Conservation (phyloP, 2,329 filamentous ascomycete genomes). For the Aquanectria penicillioides region DNA sequence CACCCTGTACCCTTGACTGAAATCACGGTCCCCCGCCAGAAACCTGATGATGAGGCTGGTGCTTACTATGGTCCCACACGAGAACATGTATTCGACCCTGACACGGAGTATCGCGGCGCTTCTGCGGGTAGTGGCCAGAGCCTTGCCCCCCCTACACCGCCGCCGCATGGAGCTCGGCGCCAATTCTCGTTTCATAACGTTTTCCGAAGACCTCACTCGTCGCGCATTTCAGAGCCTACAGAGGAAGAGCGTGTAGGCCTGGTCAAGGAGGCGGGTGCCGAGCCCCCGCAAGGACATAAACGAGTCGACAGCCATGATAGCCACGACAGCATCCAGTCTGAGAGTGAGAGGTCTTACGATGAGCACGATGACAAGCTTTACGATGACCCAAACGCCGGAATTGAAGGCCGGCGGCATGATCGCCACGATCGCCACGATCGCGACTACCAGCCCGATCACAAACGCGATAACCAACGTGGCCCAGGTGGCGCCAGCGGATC, state of each 20-base stretch:
- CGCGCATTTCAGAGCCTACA: constrained; percentile 59
- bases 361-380: constrained; percentile 12
- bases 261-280: constrained; percentile 68
- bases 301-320: constrained; percentile 2
- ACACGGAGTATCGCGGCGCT: constrained; percentile 61
- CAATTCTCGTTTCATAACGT: constrained; percentile 95
- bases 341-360: not conserved
- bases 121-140: constrained; percentile 54
- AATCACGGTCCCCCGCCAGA: constrained; percentile 62
- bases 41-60: constrained; percentile 53
- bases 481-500: not conserved
- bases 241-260: constrained; percentile 87
- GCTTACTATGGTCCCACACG: constrained; percentile 51
- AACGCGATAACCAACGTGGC: constrained; percentile 12
- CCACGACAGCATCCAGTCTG: not conserved
- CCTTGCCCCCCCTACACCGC: constrained; percentile 68
- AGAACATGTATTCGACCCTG: constrained; percentile 58
- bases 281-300: not conserved
- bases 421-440: not conserved
- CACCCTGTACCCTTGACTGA: constrained; percentile 72
- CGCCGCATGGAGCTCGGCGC: constrained; percentile 70
- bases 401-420: not conserved
- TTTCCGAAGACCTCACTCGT: constrained; percentile 61
- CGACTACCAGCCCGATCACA: constrained; percentile 5
- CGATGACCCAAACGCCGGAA: not conserved